Evolutionary conservation across 352 stramenopile genomes (phyloP), one percentile per base, ranked within the genome.

Genomic region (Phytophthora lateralis): DNA sequence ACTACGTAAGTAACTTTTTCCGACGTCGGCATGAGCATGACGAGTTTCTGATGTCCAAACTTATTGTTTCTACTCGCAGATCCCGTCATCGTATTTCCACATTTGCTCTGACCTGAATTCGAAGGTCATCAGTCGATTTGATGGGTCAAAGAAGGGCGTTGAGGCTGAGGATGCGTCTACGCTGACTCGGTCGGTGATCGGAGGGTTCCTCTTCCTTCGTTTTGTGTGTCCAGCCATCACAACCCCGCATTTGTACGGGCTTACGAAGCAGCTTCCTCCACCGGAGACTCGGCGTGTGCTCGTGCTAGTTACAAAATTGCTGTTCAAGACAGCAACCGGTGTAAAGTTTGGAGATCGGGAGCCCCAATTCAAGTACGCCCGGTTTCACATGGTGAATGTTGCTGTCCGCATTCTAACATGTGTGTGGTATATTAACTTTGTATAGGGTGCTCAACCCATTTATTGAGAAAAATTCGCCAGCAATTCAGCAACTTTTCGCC

Each of bases 171-270:
- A 88, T 20, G 78, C 76, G 15, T 73, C 70, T 18, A 82, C 73
- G 5, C 52, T 90, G 35, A 90, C 80, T 63, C 60, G 76, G 79
- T 86, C 85, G 41, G 87, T 96, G 29, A 92, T 96, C 14, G 88
- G 88, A 47, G 88, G 88, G 4, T 96, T 96, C 35, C 60, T 96
- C 2, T 96, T 96, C 38, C 82, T 96, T 47, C 86, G 88, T 6
- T 93, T 96, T 46, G 85, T 96, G 32, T 96, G 88, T 39, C 88
- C 88, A 14, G 88, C 88, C 9, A 93, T 96, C 64, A 93, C 88
- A 26, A 95, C 86, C 1, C 88, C 88, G 4, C 88, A 95, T 54
- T 47, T 93, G 43, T 93, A 96, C 45, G 87, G 85, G 12, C 80
- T 96, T 8, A 78, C 77, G 7, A 85, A 93, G 29, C 82, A 91